These are phyloP conservation scores for Ophiostoma piceae DNA, from an alignment of 2,329 filamentous ascomycete genomes.

Conservation along the genomic window DNA sequence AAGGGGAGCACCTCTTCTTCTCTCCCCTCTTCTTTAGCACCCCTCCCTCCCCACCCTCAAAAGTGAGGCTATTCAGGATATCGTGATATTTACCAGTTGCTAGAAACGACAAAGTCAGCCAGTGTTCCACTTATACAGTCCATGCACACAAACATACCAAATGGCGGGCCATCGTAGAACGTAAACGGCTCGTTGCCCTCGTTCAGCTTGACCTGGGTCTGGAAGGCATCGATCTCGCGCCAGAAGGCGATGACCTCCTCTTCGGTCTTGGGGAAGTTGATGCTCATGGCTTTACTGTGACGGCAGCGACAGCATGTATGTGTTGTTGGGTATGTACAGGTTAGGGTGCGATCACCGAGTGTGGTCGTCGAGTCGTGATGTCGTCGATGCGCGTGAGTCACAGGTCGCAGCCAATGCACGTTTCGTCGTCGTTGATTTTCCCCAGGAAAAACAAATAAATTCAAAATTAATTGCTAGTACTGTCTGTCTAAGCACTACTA, in stretches of 20 bases:
- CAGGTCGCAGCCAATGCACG: constrained; percentile 2
- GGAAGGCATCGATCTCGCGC: constrained; percentile 89
- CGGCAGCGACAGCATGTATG: constrained; percentile 9
- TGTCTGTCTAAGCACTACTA: neutral
- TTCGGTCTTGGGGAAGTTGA: constrained; percentile 91
- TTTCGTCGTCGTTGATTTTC: constrained; percentile 17
- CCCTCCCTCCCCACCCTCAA: neutral
- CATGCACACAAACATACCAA: constrained; percentile 48
- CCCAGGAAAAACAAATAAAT: constrained; percentile 17
- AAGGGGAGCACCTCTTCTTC: neutral
- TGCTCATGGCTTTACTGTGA: constrained; percentile 52
- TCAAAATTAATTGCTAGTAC: neutral
- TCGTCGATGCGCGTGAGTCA: constrained; percentile 21
- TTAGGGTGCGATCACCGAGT: neutral
- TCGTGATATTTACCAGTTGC: constrained; percentile 19
- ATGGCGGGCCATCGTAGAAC: constrained; percentile 87
- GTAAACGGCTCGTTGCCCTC: constrained; percentile 79
- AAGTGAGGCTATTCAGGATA: neutral
- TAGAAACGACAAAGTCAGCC: constrained; percentile 6
- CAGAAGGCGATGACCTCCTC: constrained; percentile 77
- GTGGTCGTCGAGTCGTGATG: constrained; percentile 5
- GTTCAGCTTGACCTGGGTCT: constrained; percentile 68
- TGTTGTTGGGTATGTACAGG: neutral
- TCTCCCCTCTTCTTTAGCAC: no score
- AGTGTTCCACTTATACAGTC: neutral